phyloP scores from a whole-genome alignment of 106 monocot genomes.

The Posidonia australis region DNA sequence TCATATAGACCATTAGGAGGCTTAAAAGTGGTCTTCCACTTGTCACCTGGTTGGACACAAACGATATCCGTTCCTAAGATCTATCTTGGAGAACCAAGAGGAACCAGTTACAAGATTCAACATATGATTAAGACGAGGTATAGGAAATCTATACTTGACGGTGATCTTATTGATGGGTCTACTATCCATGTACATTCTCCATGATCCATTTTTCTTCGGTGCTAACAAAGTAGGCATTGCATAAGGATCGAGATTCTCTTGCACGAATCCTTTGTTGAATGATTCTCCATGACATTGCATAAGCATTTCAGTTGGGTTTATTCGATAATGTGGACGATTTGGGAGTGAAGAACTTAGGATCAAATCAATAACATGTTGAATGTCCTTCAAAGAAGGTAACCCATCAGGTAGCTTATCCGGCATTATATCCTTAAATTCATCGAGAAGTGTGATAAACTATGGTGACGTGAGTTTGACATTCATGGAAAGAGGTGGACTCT shows the following conservation, averaged over 20 bases:
- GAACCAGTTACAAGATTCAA: too few relatives aligned
- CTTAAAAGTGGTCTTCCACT: neutral
- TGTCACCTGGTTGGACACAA: neutral
- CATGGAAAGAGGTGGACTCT: too few relatives aligned
- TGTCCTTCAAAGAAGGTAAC: too few relatives aligned
- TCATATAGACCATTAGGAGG: neutral
- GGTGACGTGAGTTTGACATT: too few relatives aligned
- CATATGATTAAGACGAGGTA: neutral
- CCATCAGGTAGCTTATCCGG: too few relatives aligned
- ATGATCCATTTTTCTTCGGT: neutral
- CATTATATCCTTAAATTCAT: too few relatives aligned
- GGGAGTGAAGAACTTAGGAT: neutral
- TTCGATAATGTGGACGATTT: slow-evolving; percentile 3
- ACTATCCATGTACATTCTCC: too few relatives aligned
- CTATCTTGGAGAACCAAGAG: too few relatives aligned
- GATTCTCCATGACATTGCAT: neutral
- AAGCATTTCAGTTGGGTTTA: neutral
- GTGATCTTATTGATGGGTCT: too few relatives aligned
- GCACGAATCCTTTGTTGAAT: neutral
- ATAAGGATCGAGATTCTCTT: neutral
- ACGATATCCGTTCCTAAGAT: too few relatives aligned
- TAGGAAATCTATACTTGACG: slow-evolving; percentile 2
- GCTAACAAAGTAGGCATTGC: neutral
- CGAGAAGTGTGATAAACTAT: too few relatives aligned
- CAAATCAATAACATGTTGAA: neutral